These are phyloP conservation scores for Trichophyton verrucosum DNA, from an alignment of 2,329 filamentous ascomycete genomes.

Conservation along the genomic window DNA sequence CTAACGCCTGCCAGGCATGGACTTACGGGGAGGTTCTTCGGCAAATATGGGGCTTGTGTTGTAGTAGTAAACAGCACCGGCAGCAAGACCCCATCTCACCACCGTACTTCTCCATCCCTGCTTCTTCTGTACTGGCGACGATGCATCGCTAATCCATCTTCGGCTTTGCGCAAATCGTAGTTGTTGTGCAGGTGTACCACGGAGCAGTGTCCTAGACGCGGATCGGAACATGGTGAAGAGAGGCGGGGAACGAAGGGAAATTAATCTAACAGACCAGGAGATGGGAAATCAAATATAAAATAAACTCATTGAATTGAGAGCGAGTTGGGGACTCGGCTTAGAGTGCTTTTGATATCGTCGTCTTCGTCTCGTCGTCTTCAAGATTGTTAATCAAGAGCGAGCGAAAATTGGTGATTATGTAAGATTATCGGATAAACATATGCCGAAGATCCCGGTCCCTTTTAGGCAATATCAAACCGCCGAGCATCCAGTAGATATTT, in stretches of 20 bases:
- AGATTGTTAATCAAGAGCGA: constrained; percentile 4
- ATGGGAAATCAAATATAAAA: background rate
- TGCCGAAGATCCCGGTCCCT: background rate
- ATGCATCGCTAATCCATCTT: constrained; percentile 46
- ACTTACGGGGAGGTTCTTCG: constrained; percentile 64
- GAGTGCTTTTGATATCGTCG: background rate
- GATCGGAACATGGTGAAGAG: constrained; percentile 15
- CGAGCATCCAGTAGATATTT: too few relatives aligned
- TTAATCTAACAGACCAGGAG: background rate
- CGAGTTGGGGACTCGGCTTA: background rate
- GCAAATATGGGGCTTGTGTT: constrained; percentile 81
- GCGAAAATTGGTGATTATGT: constrained; percentile 4
- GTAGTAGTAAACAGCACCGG: constrained; percentile 78
- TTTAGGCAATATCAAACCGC: background rate
- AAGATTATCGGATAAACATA: background rate
- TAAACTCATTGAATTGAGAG: background rate
- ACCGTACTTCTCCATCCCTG: constrained; percentile 71
- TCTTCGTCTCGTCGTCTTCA: background rate
- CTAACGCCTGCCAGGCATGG: background rate
- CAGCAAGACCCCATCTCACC: constrained; percentile 62
- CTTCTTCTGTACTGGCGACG: constrained; percentile 45
- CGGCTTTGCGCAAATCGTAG: constrained; percentile 15
- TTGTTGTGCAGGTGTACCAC: constrained; percentile 7
- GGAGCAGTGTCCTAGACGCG: constrained; percentile 14
- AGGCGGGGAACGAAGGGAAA: constrained; percentile 1